Conservation (phyloP, 2,329 filamentous ascomycete species). For the Trichoderma arundinaceum region DNA sequence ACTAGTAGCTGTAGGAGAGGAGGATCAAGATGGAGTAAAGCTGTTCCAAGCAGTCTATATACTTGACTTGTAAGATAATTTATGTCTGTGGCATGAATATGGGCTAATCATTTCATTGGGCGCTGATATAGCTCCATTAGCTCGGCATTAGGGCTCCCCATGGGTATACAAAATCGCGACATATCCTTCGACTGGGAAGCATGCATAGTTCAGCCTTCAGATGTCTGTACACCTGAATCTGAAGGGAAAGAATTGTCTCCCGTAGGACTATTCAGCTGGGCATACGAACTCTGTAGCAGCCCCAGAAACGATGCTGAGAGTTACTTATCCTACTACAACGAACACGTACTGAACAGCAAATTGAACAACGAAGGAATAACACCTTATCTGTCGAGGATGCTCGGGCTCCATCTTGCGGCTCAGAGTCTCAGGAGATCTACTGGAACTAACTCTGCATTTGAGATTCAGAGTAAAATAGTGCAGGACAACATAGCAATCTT, state of each 20-base stretch:
- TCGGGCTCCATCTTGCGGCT: constrained; percentile 1
- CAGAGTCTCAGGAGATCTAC: constrained; percentile 4
- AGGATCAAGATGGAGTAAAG: no score
- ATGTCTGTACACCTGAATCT: background rate
- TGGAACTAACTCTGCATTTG: background rate
- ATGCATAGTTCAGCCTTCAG: background rate
- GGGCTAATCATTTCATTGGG: no score
- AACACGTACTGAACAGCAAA: background rate
- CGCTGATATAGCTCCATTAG: constrained; percentile 4
- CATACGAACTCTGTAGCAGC: constrained; percentile 11
- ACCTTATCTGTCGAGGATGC: background rate
- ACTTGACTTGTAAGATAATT: no score
- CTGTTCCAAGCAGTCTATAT: no score
- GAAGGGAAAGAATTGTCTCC: background rate
- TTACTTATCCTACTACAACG: constrained; percentile 13
- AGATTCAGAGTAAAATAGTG: background rate
- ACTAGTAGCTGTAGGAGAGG: no score
- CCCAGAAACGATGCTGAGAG: background rate
- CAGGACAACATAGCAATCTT: background rate
- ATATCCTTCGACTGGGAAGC: constrained; percentile 13
- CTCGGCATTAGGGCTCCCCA: constrained; percentile 24
- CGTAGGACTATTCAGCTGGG: constrained; percentile 12
- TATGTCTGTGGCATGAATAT: no score
- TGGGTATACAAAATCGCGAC: constrained; percentile 24
- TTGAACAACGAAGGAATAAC: background rate